These are phyloP conservation scores for Botrytis galanthina DNA, from an alignment of 2,329 filamentous ascomycete genomes.

Conservation along the genomic window DNA sequence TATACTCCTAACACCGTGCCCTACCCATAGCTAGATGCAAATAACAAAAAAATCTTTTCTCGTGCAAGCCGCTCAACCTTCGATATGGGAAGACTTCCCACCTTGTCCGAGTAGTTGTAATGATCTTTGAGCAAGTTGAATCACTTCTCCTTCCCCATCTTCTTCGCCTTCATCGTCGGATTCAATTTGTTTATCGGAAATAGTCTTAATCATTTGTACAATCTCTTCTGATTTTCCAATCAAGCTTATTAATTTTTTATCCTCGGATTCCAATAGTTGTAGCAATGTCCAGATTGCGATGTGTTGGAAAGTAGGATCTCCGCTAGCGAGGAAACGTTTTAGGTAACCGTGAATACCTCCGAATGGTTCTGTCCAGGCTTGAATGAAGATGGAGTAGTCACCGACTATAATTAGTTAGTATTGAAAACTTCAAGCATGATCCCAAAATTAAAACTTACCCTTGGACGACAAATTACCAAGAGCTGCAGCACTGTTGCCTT, in stretches of 20 bases:
- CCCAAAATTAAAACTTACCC: constrained; percentile 54
- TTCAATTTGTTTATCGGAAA: constrained; percentile 85
- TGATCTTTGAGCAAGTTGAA: constrained; percentile 85
- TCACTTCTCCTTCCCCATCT: constrained; percentile 89
- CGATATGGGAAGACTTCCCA: constrained; percentile 74
- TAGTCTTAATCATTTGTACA: constrained; percentile 85
- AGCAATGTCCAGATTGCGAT: constrained; percentile 98
- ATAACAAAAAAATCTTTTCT: constrained; percentile 37
- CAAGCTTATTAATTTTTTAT: constrained; percentile 80
- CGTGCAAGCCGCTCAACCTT: constrained; percentile 54
- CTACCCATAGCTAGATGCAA: constrained; percentile 36
- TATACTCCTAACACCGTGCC: constrained; percentile 41
- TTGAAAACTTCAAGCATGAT: constrained; percentile 21
- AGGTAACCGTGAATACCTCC: constrained; percentile 96
- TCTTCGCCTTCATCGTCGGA: constrained; percentile 83
- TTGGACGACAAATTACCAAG: constrained; percentile 96
- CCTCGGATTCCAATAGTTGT: constrained; percentile 92
- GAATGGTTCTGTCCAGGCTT: constrained; percentile 88
- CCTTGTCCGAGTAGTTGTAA: constrained; percentile 80
- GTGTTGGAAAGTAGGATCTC: constrained; percentile 96
- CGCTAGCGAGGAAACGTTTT: constrained; percentile 86
- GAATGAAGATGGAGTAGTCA: constrained; percentile 93
- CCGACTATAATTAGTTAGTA: constrained; percentile 66
- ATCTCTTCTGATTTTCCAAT: constrained; percentile 91
- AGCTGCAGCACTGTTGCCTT: constrained; percentile 95